Conservation (phyloP, 2,329 filamentous ascomycete species). For the Colletotrichum sp. region DNA sequence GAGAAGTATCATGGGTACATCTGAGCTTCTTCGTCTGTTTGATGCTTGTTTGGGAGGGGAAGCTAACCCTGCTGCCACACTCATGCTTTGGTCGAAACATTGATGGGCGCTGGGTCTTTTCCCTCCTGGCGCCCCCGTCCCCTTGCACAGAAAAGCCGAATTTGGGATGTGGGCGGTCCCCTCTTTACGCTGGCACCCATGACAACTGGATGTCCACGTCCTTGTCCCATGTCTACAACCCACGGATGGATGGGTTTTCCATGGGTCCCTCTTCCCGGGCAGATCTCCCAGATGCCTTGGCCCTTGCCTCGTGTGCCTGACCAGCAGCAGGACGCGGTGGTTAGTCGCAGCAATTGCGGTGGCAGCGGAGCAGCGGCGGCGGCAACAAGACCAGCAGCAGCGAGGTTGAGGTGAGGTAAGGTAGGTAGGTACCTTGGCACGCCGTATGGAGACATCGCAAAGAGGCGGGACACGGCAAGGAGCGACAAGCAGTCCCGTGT, state of each 20-base stretch:
- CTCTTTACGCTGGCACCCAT: conserved; percentile 3
- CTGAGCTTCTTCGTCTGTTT: conserved; percentile 36
- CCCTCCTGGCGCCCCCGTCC: not conserved
- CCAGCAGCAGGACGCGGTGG: not conserved
- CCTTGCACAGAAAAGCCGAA: conserved; percentile 12
- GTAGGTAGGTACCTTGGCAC: not conserved
- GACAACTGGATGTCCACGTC: not conserved
- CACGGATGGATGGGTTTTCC: not conserved
- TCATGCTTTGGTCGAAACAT: conserved; percentile 44
- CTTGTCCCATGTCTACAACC: not conserved
- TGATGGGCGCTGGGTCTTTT: conserved; percentile 24
- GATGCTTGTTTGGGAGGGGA: conserved; percentile 48
- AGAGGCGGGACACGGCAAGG: not conserved
- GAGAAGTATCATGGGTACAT: not conserved
- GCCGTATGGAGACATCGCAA: not conserved
- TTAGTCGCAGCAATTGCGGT: not conserved
- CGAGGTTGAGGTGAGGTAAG: not conserved
- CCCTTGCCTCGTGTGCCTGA: conserved; percentile 9
- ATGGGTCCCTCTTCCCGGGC: conserved; percentile 18
- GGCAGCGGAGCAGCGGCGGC: not conserved
- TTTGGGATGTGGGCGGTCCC: conserved; percentile 19
- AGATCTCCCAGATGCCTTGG: conserved; percentile 22
- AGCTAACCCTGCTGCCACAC: conserved; percentile 27
- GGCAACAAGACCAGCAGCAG: not conserved
- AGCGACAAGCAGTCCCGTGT: not conserved